These are phyloP conservation scores for Colletotrichum camelliae DNA, from an alignment of 2,329 filamentous ascomycete genomes.

Conservation along the genomic window DNA sequence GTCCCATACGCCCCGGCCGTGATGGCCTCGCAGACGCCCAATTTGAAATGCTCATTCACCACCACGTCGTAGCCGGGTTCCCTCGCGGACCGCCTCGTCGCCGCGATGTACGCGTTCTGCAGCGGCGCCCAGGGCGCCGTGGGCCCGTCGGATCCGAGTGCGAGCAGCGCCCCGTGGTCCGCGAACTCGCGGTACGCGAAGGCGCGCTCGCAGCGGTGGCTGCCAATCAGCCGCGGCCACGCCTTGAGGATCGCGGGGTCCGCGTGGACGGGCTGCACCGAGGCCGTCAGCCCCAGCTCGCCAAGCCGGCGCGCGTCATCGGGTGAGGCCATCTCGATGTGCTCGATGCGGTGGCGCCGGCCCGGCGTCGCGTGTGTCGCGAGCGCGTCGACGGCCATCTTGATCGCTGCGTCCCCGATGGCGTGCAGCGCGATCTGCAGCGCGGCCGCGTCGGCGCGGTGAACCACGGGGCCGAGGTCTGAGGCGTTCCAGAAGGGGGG, in stretches of 20 bases:
- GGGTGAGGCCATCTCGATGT: slow-evolving; percentile 57
- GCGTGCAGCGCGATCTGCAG: slow-evolving; percentile 63
- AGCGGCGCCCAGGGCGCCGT: slow-evolving; percentile 56
- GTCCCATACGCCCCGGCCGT: slow-evolving; percentile 51
- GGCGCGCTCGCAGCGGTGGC: slow-evolving; percentile 53
- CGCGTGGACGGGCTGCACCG: slow-evolving; percentile 53
- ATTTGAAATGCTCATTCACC: slow-evolving; percentile 52
- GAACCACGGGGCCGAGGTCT: slow-evolving; percentile 55
- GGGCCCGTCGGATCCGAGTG: slow-evolving; percentile 57
- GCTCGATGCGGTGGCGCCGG: slow-evolving; percentile 61
- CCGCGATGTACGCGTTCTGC: slow-evolving; percentile 56
- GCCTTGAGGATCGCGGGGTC: slow-evolving; percentile 61
- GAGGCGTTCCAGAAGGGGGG: slow-evolving; percentile 55
- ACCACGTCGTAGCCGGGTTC: slow-evolving; percentile 41
- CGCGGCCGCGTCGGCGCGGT: slow-evolving; percentile 49
- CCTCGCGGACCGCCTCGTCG: slow-evolving; percentile 53
- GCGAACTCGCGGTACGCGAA: slow-evolving; percentile 63
- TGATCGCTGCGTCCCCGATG: slow-evolving; percentile 60
- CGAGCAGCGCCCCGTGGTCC: slow-evolving; percentile 51
- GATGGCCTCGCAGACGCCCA: slow-evolving; percentile 52
- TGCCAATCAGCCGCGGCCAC: slow-evolving; percentile 58
- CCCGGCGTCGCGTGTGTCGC: slow-evolving; percentile 38
- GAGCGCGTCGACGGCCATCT: slow-evolving; percentile 55
- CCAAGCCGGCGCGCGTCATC: slow-evolving; percentile 57
- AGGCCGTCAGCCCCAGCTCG: slow-evolving; percentile 55